Evolutionary conservation across 805 yeast genomes (phyloP), one percentile per base, ranked within the genome.

Genomic region (Ogataea nitratoaversa): DNA sequence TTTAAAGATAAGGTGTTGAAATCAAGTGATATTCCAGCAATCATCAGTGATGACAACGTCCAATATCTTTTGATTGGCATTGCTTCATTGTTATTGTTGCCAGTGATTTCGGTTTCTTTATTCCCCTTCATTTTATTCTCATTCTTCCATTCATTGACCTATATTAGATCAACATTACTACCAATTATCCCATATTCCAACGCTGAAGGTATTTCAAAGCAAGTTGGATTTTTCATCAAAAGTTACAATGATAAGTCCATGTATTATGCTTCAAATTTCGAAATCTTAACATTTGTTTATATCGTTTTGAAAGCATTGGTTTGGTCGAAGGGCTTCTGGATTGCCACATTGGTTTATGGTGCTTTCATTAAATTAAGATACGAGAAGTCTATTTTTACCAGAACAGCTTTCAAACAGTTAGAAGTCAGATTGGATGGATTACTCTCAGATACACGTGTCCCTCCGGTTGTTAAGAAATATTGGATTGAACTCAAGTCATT

Each of bases 51-150:
- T 60, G 53, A 43, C 30, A 49, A 43, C 41, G 48, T 48, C 22
- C 91, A 87, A 50, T 90, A 89, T 63, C 70, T 85, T 38, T 59
- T 70, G 31, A 63, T 80, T 43, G 79, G 80, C 36, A 48, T 74
- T 45, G 68, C 68, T 32, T 77, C 79, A 79, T 63, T 73, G 54
- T 47, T 75, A 5, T 57, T 80, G 42, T 74, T 88, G 49, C 79
- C 82, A 34, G 76, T 72, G 44, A 74, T 76, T 47, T 62, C 76
- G 25, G 57, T 85, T 40, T 74, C 95, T 2, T 65, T 83, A 47
- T 59, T 81, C 19, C 95, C 97, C 40, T 88, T 84, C 57, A 68
- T 78, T 34, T 67, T 85, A 41, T 90, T 84, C 62, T 82, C 96
- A 7, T 57, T 80, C 16, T 89, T 91, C 77, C 97, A 90, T 60